These are phyloP conservation scores for Aspergillus hiratsukae DNA, from an alignment of 2,329 filamentous ascomycete genomes.

Conservation along the genomic window DNA sequence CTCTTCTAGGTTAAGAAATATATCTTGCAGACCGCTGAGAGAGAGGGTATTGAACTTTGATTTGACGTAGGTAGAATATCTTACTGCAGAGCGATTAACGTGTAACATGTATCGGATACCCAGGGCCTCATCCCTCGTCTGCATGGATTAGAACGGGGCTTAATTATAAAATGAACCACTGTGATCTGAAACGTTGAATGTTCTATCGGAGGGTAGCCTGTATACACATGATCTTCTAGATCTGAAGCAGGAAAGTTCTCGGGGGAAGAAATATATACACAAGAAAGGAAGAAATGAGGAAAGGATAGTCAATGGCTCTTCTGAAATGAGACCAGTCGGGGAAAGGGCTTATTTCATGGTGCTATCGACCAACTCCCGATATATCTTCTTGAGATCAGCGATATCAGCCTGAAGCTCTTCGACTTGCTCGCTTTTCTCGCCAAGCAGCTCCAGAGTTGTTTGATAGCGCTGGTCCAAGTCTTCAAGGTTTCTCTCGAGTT, in stretches of 20 bases:
- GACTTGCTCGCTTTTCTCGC: constrained; percentile 93
- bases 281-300: background rate
- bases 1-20: constrained; percentile 63
- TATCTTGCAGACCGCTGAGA: constrained; percentile 72
- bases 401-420: constrained; percentile 89
- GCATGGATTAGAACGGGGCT: background rate
- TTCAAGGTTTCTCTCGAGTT: constrained; percentile 64
- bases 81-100: background rate
- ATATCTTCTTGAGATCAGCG: constrained; percentile 90
- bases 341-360: constrained; percentile 60
- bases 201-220: background rate
- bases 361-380: constrained; percentile 83
- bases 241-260: background rate
- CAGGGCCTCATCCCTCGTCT: background rate
- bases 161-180: background rate
- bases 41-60: constrained; percentile 69
- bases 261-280: constrained; percentile 7
- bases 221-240: background rate
- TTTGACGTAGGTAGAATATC: background rate
- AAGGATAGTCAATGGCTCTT: background rate
- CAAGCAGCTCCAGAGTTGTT: constrained; percentile 87
- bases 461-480: constrained; percentile 75
- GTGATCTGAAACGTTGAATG: background rate
- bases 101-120: constrained; percentile 6
- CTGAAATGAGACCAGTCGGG: background rate